These are phyloP conservation scores for Phlegmacium glaucopus DNA, from an alignment of 768 basidiomycete genomes.

Conservation along the genomic window DNA sequence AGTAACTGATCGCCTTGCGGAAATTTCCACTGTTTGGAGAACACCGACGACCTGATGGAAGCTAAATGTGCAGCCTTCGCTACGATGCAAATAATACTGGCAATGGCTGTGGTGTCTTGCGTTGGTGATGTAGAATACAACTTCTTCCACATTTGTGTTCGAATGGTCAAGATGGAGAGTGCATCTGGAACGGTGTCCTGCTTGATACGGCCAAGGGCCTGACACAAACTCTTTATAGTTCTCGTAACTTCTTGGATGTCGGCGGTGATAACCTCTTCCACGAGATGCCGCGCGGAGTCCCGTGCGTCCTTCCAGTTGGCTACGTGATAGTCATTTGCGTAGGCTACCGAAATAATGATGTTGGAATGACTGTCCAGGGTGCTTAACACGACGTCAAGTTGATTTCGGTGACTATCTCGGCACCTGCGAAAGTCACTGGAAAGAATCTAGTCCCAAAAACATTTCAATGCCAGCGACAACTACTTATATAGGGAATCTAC, in stretches of 20 bases:
- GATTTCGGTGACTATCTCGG: slow-evolving; percentile 16
- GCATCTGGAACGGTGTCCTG: slow-evolving; percentile 9
- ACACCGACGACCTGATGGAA: slow-evolving; percentile 50
- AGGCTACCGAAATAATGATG: slow-evolving; percentile 34
- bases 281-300: slow-evolving; percentile 29
- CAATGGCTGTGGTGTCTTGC: slow-evolving; percentile 56
- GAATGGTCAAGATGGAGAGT: slow-evolving; percentile 39
- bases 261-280: slow-evolving; percentile 26
- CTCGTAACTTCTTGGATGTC: slow-evolving; percentile 30
- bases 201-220: slow-evolving; percentile 22
- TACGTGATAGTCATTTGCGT: slow-evolving; percentile 28
- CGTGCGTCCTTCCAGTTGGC: slow-evolving; percentile 34
- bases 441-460: slow-evolving; percentile 26
- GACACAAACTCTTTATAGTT: slow-evolving; percentile 30
- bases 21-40: slow-evolving; percentile 30
- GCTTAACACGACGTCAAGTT: slow-evolving; percentile 21
- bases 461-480: neutral
- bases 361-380: slow-evolving; percentile 39
- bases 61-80: slow-evolving; percentile 68
- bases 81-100: slow-evolving; percentile 54
- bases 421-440: slow-evolving; percentile 21
- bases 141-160: slow-evolving; percentile 65
- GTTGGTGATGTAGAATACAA: slow-evolving; percentile 58
- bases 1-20: slow-evolving; percentile 33
- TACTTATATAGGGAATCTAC: slow-evolving; percentile 20